Conservation (phyloP, 768 basidiomycete species). For the Russula virescens region DNA sequence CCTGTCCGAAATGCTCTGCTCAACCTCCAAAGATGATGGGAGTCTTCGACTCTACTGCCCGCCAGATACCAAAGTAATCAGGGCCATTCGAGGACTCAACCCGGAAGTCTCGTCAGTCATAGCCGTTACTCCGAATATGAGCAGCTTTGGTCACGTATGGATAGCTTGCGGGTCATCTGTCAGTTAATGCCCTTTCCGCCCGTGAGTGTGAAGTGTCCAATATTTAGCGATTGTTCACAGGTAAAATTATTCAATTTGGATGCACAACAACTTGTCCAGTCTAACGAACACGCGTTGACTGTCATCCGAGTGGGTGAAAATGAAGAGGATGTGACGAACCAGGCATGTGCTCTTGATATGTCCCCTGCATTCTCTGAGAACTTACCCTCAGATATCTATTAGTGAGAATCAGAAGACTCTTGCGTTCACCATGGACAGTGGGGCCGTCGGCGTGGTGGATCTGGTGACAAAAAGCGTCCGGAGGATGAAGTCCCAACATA, state of each 20-base stretch:
- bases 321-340: conserved; percentile 58
- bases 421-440: conserved; percentile 68
- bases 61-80: conserved; percentile 18
- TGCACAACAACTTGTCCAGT: conserved; percentile 48
- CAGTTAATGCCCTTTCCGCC: conserved; percentile 19
- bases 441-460: conserved; percentile 61
- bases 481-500: conserved; percentile 58
- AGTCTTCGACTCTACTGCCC: conserved; percentile 22
- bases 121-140: conserved; percentile 33
- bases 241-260: conserved; percentile 42
- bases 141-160: conserved; percentile 49
- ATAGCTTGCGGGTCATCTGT: conserved; percentile 60
- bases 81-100: conserved; percentile 28
- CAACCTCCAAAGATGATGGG: conserved; percentile 45
- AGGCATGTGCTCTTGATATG: conserved; percentile 41
- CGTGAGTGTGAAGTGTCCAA: not conserved
- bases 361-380: conserved; percentile 26
- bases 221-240: conserved; percentile 21
- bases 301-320: conserved; percentile 44
- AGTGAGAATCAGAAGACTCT: conserved; percentile 47
- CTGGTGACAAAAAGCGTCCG: conserved; percentile 42
- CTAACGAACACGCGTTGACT: conserved; percentile 42
- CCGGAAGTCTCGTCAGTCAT: conserved; percentile 59
- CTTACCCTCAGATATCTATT: conserved; percentile 55
- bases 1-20: not conserved